phyloP scores from a whole-genome alignment of 139 green algal species.

The Tetraselmis chui region DNA sequence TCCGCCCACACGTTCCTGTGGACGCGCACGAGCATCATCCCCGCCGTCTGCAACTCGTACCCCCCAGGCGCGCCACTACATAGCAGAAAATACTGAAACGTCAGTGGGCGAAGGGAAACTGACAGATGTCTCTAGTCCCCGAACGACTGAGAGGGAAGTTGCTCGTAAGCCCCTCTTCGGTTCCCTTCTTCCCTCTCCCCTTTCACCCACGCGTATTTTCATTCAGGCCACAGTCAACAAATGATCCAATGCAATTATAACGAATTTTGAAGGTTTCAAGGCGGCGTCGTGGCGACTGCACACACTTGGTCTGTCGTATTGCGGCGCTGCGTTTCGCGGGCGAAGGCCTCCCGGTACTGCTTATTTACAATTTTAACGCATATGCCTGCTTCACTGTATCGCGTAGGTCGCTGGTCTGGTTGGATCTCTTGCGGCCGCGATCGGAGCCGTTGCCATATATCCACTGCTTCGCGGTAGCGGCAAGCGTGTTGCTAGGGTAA shows the following conservation, averaged over 20 bases:
- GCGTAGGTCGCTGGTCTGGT: background rate
- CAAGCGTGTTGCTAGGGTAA: background rate
- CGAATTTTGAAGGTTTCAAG: too few relatives aligned
- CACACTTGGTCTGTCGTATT: too few relatives aligned
- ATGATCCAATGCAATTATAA: too few relatives aligned
- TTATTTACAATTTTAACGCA: background rate
- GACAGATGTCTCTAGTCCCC: background rate
- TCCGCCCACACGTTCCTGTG: too few relatives aligned
- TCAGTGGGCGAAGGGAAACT: background rate
- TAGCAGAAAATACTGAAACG: too few relatives aligned
- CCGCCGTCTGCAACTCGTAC: too few relatives aligned
- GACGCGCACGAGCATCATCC: too few relatives aligned
- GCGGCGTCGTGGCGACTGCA: too few relatives aligned
- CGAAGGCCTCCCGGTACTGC: background rate
- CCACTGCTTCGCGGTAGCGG: background rate
- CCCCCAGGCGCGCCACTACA: too few relatives aligned
- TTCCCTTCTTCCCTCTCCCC: background rate
- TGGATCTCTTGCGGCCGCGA: background rate
- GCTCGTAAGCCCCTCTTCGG: background rate
- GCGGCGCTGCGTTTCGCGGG: too few relatives aligned
- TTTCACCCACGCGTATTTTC: background rate
- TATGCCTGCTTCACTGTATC: background rate
- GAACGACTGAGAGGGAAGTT: background rate
- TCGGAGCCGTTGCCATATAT: background rate
- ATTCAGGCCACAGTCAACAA: too few relatives aligned